A percentile compares a stretch with the other conserved stretches of the same genome.
Evolutionary conservation across 2,329 filamentous ascomycete genomes (phyloP).

Genomic region (Phyllosticta capitalensis): DNA sequence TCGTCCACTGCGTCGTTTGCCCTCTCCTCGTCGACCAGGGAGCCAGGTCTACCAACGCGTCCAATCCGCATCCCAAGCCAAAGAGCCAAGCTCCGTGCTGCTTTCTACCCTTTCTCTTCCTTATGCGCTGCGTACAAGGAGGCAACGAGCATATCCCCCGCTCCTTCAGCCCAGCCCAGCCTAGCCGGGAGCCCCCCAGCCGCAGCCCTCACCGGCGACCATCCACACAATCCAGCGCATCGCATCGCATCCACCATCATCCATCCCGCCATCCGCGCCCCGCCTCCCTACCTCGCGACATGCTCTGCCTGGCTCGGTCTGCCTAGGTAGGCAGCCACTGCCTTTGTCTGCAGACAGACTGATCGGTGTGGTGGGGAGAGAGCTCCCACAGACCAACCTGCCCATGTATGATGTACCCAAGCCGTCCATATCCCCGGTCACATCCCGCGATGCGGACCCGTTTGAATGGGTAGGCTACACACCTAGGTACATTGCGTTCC

Average conservation of each 20-base stretch:
- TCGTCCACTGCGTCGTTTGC: too few species aligned
- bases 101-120: background rate
- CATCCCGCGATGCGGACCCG: background rate
- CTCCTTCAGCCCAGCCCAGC: background rate
- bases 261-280: background rate
- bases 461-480: background rate
- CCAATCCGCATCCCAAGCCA: background rate
- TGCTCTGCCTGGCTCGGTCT: too few species aligned
- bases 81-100: background rate
- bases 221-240: background rate
- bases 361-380: too few species aligned
- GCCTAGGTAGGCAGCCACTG: background rate
- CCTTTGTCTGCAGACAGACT: background rate
- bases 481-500: too few species aligned
- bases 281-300: background rate
- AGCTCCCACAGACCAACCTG: background rate
- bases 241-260: too few species aligned
- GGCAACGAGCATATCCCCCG: too few species aligned
- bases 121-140: too few species aligned
- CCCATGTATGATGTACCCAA: background rate
- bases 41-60: background rate
- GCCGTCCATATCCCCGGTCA: background rate
- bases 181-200: background rate
- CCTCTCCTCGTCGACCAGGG: background rate
- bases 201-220: background rate